These are phyloP conservation scores for Phytophthora cajani DNA, from an alignment of 352 stramenopile species.

Conservation along the genomic window DNA sequence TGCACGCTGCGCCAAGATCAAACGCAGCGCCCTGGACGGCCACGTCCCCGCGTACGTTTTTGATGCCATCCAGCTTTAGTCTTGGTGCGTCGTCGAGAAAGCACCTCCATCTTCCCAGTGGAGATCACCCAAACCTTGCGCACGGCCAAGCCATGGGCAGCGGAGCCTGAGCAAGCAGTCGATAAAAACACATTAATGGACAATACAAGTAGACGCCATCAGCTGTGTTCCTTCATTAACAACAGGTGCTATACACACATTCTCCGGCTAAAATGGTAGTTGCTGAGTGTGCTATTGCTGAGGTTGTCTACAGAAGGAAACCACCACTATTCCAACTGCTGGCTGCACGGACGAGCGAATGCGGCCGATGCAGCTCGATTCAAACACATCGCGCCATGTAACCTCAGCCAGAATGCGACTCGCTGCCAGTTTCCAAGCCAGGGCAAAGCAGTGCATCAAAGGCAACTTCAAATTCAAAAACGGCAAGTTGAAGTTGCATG, in stretches of 20 bases:
- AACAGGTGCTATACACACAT: too few relatives aligned
- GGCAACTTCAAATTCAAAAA: neutral
- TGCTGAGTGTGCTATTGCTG: too few relatives aligned
- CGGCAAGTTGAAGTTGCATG: conserved; percentile 21
- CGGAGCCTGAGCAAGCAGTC: conserved; percentile 11
- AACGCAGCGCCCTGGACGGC: conserved; percentile 79
- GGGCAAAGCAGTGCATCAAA: neutral
- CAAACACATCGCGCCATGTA: too few relatives aligned
- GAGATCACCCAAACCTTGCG: conserved; percentile 10
- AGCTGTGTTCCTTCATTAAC: neutral
- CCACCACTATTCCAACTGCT: neutral
- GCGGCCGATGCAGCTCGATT: neutral
- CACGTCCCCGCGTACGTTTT: conserved; percentile 92
- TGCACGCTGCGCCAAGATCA: conserved; percentile 83
- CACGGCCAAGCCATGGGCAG: conserved; percentile 11
- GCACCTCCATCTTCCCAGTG: conserved; percentile 3
- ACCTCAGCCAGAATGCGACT: neutral
- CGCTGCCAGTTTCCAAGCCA: neutral
- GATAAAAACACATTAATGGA: conserved; percentile 17
- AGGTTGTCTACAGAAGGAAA: neutral
- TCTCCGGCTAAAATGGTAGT: too few relatives aligned
- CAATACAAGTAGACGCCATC: conserved; percentile 20
- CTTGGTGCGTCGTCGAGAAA: conserved; percentile 1
- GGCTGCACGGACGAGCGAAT: neutral
- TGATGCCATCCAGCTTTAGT: conserved; percentile 83